phyloP scores from a whole-genome alignment of 345 rosid species.

The Noccaea caerulescens region DNA sequence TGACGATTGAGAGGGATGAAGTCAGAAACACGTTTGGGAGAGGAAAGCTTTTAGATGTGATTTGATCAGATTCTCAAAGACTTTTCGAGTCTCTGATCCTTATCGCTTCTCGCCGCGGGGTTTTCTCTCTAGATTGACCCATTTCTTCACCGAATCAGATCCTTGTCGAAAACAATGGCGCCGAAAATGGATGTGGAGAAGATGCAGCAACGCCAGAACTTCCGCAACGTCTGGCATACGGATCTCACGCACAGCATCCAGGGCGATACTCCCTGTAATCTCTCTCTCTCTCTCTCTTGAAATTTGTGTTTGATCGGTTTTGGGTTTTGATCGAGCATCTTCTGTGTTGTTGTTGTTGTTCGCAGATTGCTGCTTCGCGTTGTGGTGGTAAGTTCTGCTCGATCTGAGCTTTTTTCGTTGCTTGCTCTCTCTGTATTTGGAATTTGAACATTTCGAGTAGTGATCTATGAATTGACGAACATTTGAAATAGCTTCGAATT shows the following conservation, averaged over 20 bases:
- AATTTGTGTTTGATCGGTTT: constrained; percentile 9
- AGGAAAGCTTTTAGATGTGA: constrained; percentile 14
- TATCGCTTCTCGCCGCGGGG: neutral
- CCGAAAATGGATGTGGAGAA: constrained; percentile 66
- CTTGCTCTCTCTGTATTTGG: constrained; percentile 16
- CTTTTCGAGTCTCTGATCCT: constrained; percentile 27
- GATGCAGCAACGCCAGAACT: constrained; percentile 88
- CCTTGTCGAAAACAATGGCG: constrained; percentile 49
- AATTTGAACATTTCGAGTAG: constrained; percentile 10
- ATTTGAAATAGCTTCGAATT: neutral
- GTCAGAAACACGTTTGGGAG: constrained; percentile 28
- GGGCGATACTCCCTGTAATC: constrained; percentile 67
- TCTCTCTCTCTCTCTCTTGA: neutral
- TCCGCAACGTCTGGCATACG: constrained; percentile 93
- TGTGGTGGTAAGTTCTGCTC: constrained; percentile 75
- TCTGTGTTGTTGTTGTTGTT: constrained; percentile 19
- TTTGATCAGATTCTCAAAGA: constrained; percentile 31
- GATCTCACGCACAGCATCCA: constrained; percentile 67
- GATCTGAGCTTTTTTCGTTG: constrained; percentile 15
- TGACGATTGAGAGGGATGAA: constrained; percentile 25
- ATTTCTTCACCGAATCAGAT: constrained; percentile 24
- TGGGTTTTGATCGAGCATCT: constrained; percentile 15
- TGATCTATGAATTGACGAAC: neutral
- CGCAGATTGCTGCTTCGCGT: constrained; percentile 89
- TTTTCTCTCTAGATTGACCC: constrained; percentile 23